A percentile compares a stretch with the other conserved stretches of the same genome.
Conservation (phyloP, 148 eudicot genomes). For the Spergularia bocconei region DNA sequence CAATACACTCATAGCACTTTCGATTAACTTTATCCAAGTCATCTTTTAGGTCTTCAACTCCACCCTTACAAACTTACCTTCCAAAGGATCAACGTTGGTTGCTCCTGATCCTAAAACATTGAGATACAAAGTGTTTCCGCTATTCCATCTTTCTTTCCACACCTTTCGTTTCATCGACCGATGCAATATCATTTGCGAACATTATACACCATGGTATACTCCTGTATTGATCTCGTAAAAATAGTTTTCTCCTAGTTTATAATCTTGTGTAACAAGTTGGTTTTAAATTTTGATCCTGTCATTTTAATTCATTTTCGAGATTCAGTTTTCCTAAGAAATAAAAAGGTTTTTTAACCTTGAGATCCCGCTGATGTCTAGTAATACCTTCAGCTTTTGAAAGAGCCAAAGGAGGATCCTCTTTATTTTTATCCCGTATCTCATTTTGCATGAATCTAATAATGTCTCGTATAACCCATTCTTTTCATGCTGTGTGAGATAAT, state of each 20-base stretch:
- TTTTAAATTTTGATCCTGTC: not conserved
- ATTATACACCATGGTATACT: too few species aligned
- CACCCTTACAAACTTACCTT: too few species aligned
- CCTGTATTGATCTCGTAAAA: too few species aligned
- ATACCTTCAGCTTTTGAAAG: not conserved
- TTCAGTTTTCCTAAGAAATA: not conserved
- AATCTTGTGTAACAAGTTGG: not conserved
- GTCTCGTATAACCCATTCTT: not conserved
- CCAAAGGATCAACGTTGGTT: too few species aligned
- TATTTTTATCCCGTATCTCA: not conserved
- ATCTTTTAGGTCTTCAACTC: too few species aligned
- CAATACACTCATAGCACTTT: too few species aligned
- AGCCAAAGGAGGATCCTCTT: not conserved
- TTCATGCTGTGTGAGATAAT: constrained; percentile 1
- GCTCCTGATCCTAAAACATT: too few species aligned
- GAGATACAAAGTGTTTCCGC: too few species aligned
- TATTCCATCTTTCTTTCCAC: too few species aligned
- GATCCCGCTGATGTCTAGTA: not conserved
- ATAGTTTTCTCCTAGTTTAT: not conserved
- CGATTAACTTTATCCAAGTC: too few species aligned
- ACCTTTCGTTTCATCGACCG: too few species aligned
- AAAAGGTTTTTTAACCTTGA: not conserved
- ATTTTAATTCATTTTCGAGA: not conserved
- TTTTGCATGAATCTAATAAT: not conserved
- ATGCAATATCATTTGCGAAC: too few species aligned